Percentiles rank a stretch among this genome's conserved stretches.
Evolutionary conservation across 2,329 filamentous ascomycete species (phyloP).

Genomic region (Aspergillus sclerotialis): DNA sequence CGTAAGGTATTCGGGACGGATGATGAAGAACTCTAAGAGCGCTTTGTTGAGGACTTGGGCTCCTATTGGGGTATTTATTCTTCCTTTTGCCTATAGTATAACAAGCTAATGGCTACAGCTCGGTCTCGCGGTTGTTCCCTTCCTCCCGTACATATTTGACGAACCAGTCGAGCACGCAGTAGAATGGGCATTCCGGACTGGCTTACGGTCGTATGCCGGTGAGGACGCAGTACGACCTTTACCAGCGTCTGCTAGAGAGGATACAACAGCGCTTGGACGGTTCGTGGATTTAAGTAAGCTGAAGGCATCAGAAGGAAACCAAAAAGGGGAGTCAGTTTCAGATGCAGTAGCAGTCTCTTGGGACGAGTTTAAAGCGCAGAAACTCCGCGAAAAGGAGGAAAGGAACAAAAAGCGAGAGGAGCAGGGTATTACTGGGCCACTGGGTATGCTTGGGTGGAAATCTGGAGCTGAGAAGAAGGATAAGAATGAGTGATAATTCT

Average conservation of each 20-base stretch:
- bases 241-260: slow-evolving; percentile 10
- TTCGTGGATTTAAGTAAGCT: slow-evolving; percentile 13
- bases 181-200: slow-evolving; percentile 82
- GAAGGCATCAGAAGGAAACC: slow-evolving; percentile 7
- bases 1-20: slow-evolving; percentile 78
- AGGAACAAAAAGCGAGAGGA: slow-evolving; percentile 16
- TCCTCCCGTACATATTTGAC: slow-evolving; percentile 79
- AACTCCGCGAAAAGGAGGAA: slow-evolving; percentile 20
- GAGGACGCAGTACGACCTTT: slow-evolving; percentile 44
- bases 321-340: neutral
- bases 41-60: slow-evolving; percentile 71
- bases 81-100: neutral
- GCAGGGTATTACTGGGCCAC: slow-evolving; percentile 9
- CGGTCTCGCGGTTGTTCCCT: slow-evolving; percentile 67
- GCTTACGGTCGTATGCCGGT: slow-evolving; percentile 66
- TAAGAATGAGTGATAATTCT: slow-evolving; percentile 9
- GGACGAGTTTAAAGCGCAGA: slow-evolving; percentile 28
- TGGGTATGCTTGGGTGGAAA: slow-evolving; percentile 7
- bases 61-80: slow-evolving; percentile 71
- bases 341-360: slow-evolving; percentile 17
- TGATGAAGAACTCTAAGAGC: slow-evolving; percentile 79
- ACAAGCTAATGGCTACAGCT: slow-evolving; percentile 37
- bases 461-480: slow-evolving; percentile 8
- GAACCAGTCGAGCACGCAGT: slow-evolving; percentile 87
- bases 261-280: slow-evolving; percentile 14